phyloP scores from a whole-genome alignment of 2,329 filamentous ascomycete species.

The Diaporthe vaccinii region DNA sequence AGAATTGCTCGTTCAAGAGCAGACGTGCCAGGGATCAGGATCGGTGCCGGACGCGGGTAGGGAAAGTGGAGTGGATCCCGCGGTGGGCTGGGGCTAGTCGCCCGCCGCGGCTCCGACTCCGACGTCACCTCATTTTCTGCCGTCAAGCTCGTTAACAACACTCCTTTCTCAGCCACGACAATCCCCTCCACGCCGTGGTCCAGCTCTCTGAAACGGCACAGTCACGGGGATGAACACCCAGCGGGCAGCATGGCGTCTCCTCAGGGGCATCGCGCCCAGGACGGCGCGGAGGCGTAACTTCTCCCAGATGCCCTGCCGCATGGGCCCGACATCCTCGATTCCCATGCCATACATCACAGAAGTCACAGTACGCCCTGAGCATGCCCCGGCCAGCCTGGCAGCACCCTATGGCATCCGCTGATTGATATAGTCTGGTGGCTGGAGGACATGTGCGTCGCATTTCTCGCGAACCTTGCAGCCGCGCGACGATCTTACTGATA shows the following conservation, averaged over 20 bases:
- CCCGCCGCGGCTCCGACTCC: constrained; percentile 31
- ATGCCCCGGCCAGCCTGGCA: constrained; percentile 10
- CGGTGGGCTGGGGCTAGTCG: neutral
- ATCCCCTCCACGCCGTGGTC: constrained; percentile 14
- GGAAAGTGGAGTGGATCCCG: constrained; percentile 4
- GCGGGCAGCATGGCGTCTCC: constrained; percentile 50
- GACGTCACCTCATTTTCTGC: constrained; percentile 36
- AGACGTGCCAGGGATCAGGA: constrained; percentile 2
- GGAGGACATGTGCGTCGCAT: constrained; percentile 77
- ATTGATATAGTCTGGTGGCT: constrained; percentile 75
- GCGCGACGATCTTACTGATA: constrained; percentile 44
- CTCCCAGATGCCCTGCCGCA: constrained; percentile 55
- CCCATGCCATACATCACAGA: constrained; percentile 73
- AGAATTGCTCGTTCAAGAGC: neutral
- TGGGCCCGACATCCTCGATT: constrained; percentile 55
- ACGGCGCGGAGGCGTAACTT: constrained; percentile 55
- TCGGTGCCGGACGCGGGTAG: constrained; percentile 4
- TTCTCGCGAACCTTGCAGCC: neutral
- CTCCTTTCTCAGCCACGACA: neutral
- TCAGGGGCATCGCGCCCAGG: constrained; percentile 52
- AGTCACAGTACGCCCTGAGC: constrained; percentile 58
- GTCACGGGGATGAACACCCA: constrained; percentile 52
- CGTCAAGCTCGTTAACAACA: neutral
- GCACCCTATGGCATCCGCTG: constrained; percentile 44
- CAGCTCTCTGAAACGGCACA: neutral